Evolutionary conservation across 352 stramenopile species (phyloP), one percentile per base, ranked within the genome.

Genomic region (Phytopythium ostracodes): DNA sequence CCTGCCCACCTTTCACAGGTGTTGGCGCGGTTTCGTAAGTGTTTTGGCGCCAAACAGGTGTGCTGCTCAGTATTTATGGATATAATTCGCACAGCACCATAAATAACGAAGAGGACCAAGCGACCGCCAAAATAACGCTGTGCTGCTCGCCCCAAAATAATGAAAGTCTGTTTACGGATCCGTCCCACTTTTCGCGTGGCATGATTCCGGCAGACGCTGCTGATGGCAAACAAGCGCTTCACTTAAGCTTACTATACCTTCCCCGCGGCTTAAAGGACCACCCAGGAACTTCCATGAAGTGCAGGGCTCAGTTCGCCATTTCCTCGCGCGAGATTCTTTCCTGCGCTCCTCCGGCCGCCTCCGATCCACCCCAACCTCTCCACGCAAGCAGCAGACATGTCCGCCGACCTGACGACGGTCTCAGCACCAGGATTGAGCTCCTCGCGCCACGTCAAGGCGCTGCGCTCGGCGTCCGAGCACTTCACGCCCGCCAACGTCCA

Each of bases 401-500:
- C 35, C n/a, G 14, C 33, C 33, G 35, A 46, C n/a, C 31, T 47
- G n/a, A 12, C 58, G 31, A 68, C 61, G 14, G 63, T 79, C 25
- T 11, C 22, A 1, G 66, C 66, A 0, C 20, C 66, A 10, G 72
- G 72, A 4, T 53, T 80, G 22, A 51, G 67, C 59, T 71, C 66
- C 0, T 35, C 65, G 51, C 70, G 73, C 22, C 73, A 81, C 46
- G 40, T 81, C 2, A 59, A 63, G 27, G 73, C 73, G n/a, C 67
- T 81, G 31, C 31, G 49, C 20, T 81, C 73, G 24, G 65, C 60
- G n/a, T 38, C 52, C 20, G 72, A 64, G 44, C 65, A 76, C 52
- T 81, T 81, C 52, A 33, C 70, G 22, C 53, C 56, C 31, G 58
- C 65, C 4, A 70, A 64, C 42, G 63, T 71, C 25, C 56, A 60